Percentiles rank a stretch among this genome's conserved stretches.
Conservation (phyloP, 2,329 filamentous ascomycete species). For the Botryosphaeria dothidea region DNA sequence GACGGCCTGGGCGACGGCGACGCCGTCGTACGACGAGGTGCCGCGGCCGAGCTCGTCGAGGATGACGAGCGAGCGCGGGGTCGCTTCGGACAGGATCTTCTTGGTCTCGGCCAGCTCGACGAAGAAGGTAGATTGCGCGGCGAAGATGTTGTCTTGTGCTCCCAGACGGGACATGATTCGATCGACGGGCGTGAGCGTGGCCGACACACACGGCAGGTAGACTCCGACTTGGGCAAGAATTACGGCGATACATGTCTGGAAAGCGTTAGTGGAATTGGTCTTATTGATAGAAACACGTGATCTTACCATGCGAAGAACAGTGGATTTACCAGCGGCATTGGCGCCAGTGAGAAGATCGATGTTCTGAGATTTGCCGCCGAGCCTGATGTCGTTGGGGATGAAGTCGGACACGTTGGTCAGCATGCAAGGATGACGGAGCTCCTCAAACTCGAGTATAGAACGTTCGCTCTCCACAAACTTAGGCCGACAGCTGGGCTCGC, state of each 20-base stretch:
- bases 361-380: constrained; percentile 79
- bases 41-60: constrained; percentile 94
- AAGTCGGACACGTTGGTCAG: constrained; percentile 86
- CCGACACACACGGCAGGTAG: constrained; percentile 80
- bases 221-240: constrained; percentile 98
- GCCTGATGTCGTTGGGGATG: constrained; percentile 89
- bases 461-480: constrained; percentile 82
- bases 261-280: constrained; percentile 28
- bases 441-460: constrained; percentile 86
- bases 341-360: constrained; percentile 92
- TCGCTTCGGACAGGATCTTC: constrained; percentile 94
- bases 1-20: constrained; percentile 94
- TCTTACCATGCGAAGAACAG: constrained; percentile 88
- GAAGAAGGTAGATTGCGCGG: constrained; percentile 96
- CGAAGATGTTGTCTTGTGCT: constrained; percentile 98
- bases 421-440: constrained; percentile 95
- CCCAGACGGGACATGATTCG: constrained; percentile 98
- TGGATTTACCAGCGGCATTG: constrained; percentile 97
- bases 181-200: constrained; percentile 85
- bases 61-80: constrained; percentile 90
- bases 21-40: constrained; percentile 92
- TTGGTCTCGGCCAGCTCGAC: constrained; percentile 97
- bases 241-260: constrained; percentile 84
- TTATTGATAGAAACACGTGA: neutral
- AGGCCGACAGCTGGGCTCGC: constrained; percentile 85